Base-by-base conservation (phyloP, 2,329 filamentous ascomycete genomes). In the Alternaria arbusti region DNA sequence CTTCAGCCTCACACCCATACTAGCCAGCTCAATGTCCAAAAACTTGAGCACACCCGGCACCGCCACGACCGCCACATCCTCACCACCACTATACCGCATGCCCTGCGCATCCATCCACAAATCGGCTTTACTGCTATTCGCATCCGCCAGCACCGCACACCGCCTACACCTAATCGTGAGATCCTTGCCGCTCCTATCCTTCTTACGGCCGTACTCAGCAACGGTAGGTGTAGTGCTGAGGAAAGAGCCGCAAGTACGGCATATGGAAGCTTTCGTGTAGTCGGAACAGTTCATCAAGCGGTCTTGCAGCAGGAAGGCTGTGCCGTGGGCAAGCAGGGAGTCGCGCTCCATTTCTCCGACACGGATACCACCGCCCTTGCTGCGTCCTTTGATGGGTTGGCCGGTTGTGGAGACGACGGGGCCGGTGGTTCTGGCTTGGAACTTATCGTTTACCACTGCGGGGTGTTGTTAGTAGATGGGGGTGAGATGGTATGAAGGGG, bases 301-400 rank as follows among this genome's bases (percentile, higher is more conserved):
- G 80, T 99, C 96, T 79, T 99, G 96, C 6, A 99, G 87, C 64
- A 99, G 82, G 84, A 97, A 98, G 4, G 95, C 94, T 3, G 94
- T 96, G 23, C 96, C 96, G 85, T 99, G 96, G 5, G 96, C 96
- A 61, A 99, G 88, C 22, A 99, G 86, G 4, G 95, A 93, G 80
- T 99, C 96, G 70, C 96, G 91, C 84, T 99, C 96, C 96, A 99
- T 99, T 82, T 99, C 96, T 82, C 96, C 96, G 28, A 99, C 95
- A 86, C 96, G 94, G 78, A 99, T 97, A 90, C 96, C 96, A 83
- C 96, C 96, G 77, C 95, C 96, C 82, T 95, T 93, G 79, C 96
- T 96, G 79, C 96, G 87, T 68, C 96, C 96, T 85, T 98, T 97
- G 85, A 99, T 96, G 44, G 96, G 96, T 79, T 99, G 96, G 30